These are phyloP conservation scores for Hirsutella thompsonii DNA, from an alignment of 2,329 filamentous ascomycete species.

Conservation along the genomic window DNA sequence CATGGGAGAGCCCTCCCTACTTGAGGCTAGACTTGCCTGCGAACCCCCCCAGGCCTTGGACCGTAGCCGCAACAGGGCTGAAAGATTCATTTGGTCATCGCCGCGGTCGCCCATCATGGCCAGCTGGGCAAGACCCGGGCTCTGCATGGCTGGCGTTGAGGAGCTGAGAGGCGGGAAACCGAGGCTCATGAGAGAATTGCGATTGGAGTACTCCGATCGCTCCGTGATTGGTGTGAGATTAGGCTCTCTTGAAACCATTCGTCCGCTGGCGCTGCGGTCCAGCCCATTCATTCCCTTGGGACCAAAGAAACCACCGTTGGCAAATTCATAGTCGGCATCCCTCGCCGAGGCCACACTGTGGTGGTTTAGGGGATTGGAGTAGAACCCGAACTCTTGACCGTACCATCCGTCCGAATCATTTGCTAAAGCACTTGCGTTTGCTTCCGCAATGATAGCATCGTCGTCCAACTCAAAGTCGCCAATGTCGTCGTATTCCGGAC, in stretches of 20 bases:
- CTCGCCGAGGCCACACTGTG: constrained; percentile 22
- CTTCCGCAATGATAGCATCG: constrained; percentile 84
- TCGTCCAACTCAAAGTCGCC: constrained; percentile 64
- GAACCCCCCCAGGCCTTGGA: constrained; percentile 72
- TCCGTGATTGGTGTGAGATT: constrained; percentile 95
- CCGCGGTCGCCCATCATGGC: constrained; percentile 46
- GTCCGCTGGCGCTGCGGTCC: constrained; percentile 59
- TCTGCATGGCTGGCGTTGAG: constrained; percentile 37
- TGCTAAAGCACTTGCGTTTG: constrained; percentile 85
- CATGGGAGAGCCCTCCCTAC: constrained; percentile 35
- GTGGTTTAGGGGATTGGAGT: constrained; percentile 48
- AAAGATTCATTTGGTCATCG: constrained; percentile 61
- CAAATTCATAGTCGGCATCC: constrained; percentile 40
- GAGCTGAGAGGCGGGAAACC: constrained; percentile 26
- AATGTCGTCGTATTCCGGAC: constrained; percentile 44
- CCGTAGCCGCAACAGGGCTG: constrained; percentile 58
- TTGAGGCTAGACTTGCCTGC: constrained; percentile 54
- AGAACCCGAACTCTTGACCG: constrained; percentile 93
- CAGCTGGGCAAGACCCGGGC: constrained; percentile 66
- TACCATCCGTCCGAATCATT: constrained; percentile 92
- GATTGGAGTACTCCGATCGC: constrained; percentile 87
- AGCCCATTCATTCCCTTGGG: constrained; percentile 44
- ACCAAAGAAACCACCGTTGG: constrained; percentile 83
- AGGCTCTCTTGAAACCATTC: constrained; percentile 66
- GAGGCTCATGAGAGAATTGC: constrained; percentile 78